Evolutionary conservation across 2,329 filamentous ascomycete species (phyloP).

Genomic region (Aspergillus sp.): DNA sequence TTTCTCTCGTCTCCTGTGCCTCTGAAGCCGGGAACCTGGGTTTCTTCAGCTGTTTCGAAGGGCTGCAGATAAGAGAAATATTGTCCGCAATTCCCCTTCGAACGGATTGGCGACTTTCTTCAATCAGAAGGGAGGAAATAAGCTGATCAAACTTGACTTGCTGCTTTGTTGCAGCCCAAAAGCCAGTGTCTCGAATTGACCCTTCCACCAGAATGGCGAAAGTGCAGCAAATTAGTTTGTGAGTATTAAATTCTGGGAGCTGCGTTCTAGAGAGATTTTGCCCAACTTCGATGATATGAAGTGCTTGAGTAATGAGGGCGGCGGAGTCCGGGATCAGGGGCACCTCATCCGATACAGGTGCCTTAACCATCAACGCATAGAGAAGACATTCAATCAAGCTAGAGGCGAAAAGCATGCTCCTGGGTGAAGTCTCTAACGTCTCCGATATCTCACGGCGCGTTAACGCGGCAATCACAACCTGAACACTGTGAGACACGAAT

Average conservation of each 20-base stretch:
- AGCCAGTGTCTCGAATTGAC: conserved; percentile 45
- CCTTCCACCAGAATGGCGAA: conserved; percentile 52
- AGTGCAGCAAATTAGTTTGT: conserved; percentile 42
- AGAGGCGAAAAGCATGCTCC: conserved; percentile 53
- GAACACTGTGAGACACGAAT: conserved; percentile 48
- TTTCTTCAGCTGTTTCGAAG: conserved; percentile 31
- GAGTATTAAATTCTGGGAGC: conserved; percentile 20
- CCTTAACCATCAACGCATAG: conserved; percentile 55
- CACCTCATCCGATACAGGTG: conserved; percentile 25
- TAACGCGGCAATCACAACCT: conserved; percentile 60
- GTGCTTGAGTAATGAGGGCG: conserved; percentile 35
- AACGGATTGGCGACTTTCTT: conserved; percentile 41
- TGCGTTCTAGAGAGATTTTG: conserved; percentile 16
- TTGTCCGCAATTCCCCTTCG: conserved; percentile 41
- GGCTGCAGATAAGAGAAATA: conserved; percentile 38
- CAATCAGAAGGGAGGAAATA: conserved; percentile 44
- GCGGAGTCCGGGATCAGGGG: conserved; percentile 35
- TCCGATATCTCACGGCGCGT: conserved; percentile 57
- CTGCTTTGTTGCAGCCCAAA: conserved; percentile 48
- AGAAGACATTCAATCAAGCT: conserved; percentile 60
- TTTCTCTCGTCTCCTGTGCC: conserved; percentile 10
- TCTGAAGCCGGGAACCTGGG: conserved; percentile 20
- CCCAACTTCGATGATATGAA: conserved; percentile 35
- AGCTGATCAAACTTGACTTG: conserved; percentile 38
- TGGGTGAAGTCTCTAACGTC: conserved; percentile 42